phyloP scores from a whole-genome alignment of 331 rosid species.

The Quercus lobata region DNA sequence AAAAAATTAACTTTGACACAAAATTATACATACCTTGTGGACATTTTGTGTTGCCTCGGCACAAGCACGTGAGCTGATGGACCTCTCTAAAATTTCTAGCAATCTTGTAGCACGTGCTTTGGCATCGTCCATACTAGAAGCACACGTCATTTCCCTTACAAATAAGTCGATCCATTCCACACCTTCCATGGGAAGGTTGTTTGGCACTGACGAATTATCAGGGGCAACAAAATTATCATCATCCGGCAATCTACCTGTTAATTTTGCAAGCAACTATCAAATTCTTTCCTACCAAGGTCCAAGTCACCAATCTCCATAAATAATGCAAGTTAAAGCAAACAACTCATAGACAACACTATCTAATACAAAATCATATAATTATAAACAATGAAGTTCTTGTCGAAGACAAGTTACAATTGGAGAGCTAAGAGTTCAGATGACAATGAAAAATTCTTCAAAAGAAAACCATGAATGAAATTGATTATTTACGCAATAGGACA shows the following conservation, averaged over 20 bases:
- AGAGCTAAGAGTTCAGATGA: not conserved
- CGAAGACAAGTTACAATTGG: not conserved
- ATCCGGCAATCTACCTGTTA: constrained; percentile 33
- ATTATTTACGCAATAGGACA: too few species aligned
- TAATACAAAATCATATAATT: not conserved
- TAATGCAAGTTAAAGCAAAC: not conserved
- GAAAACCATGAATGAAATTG: too few species aligned
- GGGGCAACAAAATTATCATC: constrained; percentile 41
- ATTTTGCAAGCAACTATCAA: not conserved
- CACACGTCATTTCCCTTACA: constrained; percentile 74
- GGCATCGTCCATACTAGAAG: constrained; percentile 76
- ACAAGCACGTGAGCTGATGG: constrained; percentile 60
- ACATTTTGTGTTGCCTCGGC: constrained; percentile 54
- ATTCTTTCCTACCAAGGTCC: not conserved
- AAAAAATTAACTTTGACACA: too few species aligned
- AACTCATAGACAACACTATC: not conserved
- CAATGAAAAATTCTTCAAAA: not conserved
- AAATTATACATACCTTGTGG: constrained; percentile 45
- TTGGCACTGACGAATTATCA: constrained; percentile 34
- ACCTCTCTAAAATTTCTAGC: constrained; percentile 72
- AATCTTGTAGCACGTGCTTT: constrained; percentile 69
- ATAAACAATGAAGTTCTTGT: not conserved
- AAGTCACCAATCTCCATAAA: not conserved
- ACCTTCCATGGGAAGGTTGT: constrained; percentile 65
- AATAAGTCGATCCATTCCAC: constrained; percentile 84